Evolutionary conservation across 768 basidiomycete species (phyloP).

Genomic region (Termitomyces sp.): DNA sequence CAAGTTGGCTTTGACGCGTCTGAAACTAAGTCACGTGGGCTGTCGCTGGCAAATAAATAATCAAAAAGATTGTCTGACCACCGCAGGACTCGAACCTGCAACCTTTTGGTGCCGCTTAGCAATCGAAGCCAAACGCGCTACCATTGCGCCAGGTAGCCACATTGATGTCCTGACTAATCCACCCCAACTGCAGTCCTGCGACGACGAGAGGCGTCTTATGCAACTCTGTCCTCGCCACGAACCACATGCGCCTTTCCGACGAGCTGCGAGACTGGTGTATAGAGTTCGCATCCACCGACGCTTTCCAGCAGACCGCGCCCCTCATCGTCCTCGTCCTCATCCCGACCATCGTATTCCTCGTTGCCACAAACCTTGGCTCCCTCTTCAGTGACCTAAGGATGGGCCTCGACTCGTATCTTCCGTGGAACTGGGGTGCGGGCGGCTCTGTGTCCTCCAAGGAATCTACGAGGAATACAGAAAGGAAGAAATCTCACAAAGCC

Average conservation of each 20-base stretch:
- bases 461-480: conserved; percentile 21
- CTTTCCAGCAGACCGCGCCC: conserved; percentile 54
- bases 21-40: conserved; percentile 11
- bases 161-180: background rate
- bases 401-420: conserved; percentile 55
- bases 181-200: background rate
- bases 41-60: background rate
- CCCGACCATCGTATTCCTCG: conserved; percentile 46
- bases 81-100: conserved; percentile 74
- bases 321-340: conserved; percentile 48
- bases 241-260: conserved; percentile 41
- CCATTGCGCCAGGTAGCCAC: conserved; percentile 88
- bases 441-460: conserved; percentile 10
- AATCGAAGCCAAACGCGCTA: conserved; percentile 94
- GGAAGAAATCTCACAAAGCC: conserved; percentile 45
- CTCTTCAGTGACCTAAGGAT: conserved; percentile 29
- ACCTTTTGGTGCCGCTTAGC: conserved; percentile 81
- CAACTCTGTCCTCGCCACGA: conserved; percentile 12
- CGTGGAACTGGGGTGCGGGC: conserved; percentile 58
- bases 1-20: conserved; percentile 9
- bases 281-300: conserved; percentile 30
- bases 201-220: background rate
- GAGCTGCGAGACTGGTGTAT: conserved; percentile 33
- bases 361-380: conserved; percentile 22
- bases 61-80: conserved; percentile 36